Percentiles rank a stretch among this genome's conserved stretches.
Conservation (phyloP, 2,329 filamentous ascomycete species). For the Elsinoe arachidis region DNA sequence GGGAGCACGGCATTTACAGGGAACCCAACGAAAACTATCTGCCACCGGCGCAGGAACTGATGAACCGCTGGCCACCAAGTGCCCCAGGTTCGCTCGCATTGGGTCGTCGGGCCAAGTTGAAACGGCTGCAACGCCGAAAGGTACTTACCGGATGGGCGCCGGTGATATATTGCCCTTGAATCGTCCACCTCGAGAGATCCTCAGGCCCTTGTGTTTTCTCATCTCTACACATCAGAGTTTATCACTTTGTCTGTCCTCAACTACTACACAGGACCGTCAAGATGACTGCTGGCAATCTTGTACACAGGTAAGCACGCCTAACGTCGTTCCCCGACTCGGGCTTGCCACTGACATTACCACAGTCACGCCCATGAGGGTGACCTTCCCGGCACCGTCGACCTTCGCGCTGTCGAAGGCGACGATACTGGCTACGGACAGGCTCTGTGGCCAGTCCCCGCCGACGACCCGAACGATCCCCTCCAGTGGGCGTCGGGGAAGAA, state of each 20-base stretch:
- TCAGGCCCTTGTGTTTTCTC: neutral
- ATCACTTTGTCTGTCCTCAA: neutral
- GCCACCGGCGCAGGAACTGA: slow-evolving; percentile 10
- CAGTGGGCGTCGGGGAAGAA: slow-evolving; percentile 52
- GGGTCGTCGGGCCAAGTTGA: slow-evolving; percentile 3
- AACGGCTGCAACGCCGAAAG: slow-evolving; percentile 5
- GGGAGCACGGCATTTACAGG: slow-evolving; percentile 9
- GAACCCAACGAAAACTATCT: slow-evolving; percentile 11
- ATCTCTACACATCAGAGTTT: neutral
- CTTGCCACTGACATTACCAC: neutral
- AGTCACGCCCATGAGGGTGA: slow-evolving; percentile 50
- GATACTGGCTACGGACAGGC: slow-evolving; percentile 53
- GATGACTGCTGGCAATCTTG: slow-evolving; percentile 2
- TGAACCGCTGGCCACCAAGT: slow-evolving; percentile 8
- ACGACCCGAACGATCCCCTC: slow-evolving; percentile 54
- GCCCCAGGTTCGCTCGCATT: slow-evolving; percentile 2
- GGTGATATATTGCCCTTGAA: slow-evolving; percentile 10
- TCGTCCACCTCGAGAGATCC: neutral
- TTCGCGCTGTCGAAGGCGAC: slow-evolving; percentile 47
- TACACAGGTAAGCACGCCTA: slow-evolving; percentile 7
- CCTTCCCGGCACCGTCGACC: slow-evolving; percentile 49
- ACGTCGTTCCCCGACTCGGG: neutral
- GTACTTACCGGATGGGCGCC: neutral
- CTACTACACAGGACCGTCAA: neutral
- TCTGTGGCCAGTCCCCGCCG: slow-evolving; percentile 51